Evolutionary conservation across 306 rosid genomes (phyloP), one percentile per base, ranked within the genome.

Genomic region (Cucumis hystrix): DNA sequence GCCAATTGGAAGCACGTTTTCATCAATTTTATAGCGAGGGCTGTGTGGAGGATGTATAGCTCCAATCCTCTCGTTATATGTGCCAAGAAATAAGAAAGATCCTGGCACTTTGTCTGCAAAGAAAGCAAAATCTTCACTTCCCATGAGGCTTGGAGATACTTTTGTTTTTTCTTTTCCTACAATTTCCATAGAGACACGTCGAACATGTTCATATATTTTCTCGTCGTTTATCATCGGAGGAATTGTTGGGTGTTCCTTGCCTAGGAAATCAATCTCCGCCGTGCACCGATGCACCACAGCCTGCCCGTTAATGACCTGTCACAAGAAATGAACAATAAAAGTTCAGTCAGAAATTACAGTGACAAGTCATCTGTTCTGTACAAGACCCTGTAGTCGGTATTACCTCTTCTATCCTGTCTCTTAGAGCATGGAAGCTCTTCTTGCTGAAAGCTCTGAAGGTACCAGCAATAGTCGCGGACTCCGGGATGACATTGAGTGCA

Each of bases 71-170:
- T 93, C 95, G 75, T 93, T 91, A 76, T 77, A 21, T 2, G 71
- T 80, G 33, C 98, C 97, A 25, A 93, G 28, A 54, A 93, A 80
- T 37, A 93, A 9, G 81, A 89, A 87, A 37, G 93, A 21, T 8
- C 98, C 97, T 4, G 96, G 92, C 56, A 93, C 96, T 61, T 87
- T 85, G 1, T 90, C 97, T 79, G 84, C 72, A 87, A 80, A 93
- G 85, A 89, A 91, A 43, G 98, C 93, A 79, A 93, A 93, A 87
- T 93, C 98, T 82, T 93, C 98, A 82, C 98, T 93, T 21, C 91
- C 98, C 76, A 89, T 91, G 82, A 85, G 78, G 72, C 35, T 35
- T 4, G 89, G 92, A 13, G 96, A 86, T 63, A 91, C 21, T 72
- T 52, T 13, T 41, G 79, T 77, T 54, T 91, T 89, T 43, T 88